Evolutionary conservation across 2,329 filamentous ascomycete species (phyloP), one percentile per base, ranked within the genome.

Genomic region (Fusarium caatingaense): DNA sequence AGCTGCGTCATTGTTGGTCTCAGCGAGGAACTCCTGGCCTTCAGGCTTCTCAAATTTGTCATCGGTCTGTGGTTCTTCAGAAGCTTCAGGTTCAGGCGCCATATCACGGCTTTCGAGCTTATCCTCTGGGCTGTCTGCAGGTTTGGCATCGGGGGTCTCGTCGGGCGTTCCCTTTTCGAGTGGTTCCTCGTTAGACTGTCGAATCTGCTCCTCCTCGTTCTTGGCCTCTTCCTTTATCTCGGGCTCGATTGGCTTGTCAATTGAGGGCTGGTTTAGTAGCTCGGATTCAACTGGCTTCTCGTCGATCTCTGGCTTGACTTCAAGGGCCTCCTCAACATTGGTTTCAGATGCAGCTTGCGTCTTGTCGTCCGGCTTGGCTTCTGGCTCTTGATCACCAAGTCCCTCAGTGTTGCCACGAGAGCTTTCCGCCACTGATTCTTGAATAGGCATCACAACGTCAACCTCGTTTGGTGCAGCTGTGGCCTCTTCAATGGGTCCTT

Each of bases 401-500:
- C 41, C 58, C 28, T 49, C 25, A 12, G 37, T 16, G 25, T 18
- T 28, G 23, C 44, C 48, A 9, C 21, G 55, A 18, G 32, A 23
- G 49, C 18, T 18, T 48, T 65, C 30, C 21, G 48, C 47, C 45
- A 41, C 23, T 11, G 23, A 15, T 40, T 59, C 62, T 20, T 41
- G 5, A 32, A 25, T 11, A 15, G 47, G 27, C 18, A 28, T 25
- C 25, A 62, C 45, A 7, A 25, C 8, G 13, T 49, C 25, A 9
- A 41, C 30, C 37, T 47, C 32, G 25, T 32, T 27, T 20, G 42
- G 11, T 18, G 20, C 34, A 20, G 34, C 25, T 44, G n/a, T 53
- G n/a, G 20, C n/a, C 56, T 65, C 46, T 10, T 64, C 34, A 25
- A 10, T n/a, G 21, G 34, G 21, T 34, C 20, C 12, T 25, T 67